Base-by-base conservation (phyloP, 139 green algal species). In the Penium margaritaceum region DNA sequence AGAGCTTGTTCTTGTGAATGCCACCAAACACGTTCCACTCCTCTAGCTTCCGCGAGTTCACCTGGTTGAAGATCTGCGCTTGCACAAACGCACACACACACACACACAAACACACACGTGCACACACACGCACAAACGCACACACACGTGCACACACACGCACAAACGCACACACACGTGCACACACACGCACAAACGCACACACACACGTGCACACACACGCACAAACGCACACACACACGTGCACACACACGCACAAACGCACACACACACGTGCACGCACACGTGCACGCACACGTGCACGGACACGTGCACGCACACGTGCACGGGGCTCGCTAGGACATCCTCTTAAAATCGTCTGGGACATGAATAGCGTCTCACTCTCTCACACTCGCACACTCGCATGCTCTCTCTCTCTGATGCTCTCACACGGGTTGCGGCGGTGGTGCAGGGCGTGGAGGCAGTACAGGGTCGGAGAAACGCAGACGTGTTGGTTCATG, bases 21-120 rank as follows among this genome's bases (percentile, higher is more conserved):
- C 73, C 77, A 5, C 70, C 44, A 38, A 85, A 75, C 2, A 81
- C 63, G 46, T 83, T 84, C 19, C 70, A 41, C 27, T 78, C 37
- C 30, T 70, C 63, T 34, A 81, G 55, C 27, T 78, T 89, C 7
- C 91, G 83, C 12, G 84, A 85, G 77, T 95, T 96, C 41, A 96
- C 61, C 79, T 94, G 88, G 76, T 93, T 94, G 80, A 92, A 93
- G 0, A 96, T 76, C 78, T 90, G 85, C 81, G 46, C n/a, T 29
- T 19, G 46, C 24, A 21, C 19, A 57, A 57, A 21, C 19, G 12
- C 46, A 57, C 19, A 57, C n/a, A n/a, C n/a, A n/a, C n/a, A n/a
- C n/a, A n/a, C n/a, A n/a, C n/a, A n/a, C n/a, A n/a, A n/a, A n/a
- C n/a, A n/a, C n/a, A n/a, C n/a, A n/a, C n/a, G n/a, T n/a, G n/a